Percentiles rank a stretch among this genome's conserved stretches.
Evolutionary conservation across 2,329 filamentous ascomycete species (phyloP).

Genomic region (Colletotrichum agaves): DNA sequence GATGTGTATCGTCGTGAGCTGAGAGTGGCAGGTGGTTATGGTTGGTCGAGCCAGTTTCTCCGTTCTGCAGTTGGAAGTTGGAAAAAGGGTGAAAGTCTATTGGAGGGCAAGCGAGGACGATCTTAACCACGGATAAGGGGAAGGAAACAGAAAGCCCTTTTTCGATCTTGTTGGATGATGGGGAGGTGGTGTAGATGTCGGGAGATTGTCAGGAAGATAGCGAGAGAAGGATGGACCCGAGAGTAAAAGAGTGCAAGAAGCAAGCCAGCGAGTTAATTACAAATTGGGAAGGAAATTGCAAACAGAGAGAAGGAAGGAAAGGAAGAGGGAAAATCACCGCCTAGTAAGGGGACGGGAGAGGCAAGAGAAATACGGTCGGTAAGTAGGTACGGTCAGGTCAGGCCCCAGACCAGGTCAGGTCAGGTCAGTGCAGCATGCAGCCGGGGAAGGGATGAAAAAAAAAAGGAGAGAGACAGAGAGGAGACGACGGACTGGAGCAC

Average conservation of each 20-base stretch:
- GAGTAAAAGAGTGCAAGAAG: conserved; percentile 19
- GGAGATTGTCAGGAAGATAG: conserved; percentile 22
- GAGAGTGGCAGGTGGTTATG: neutral
- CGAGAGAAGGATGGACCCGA: conserved; percentile 15
- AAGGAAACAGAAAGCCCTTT: neutral
- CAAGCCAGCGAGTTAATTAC: conserved; percentile 32
- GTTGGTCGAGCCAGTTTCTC: conserved; percentile 6
- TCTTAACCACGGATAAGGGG: neutral
- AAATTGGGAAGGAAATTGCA: conserved; percentile 37
- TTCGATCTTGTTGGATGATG: neutral
- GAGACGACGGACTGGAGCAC: conserved; percentile 29
- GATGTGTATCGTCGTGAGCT: conserved; percentile 1
- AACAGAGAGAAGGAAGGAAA: conserved; percentile 32
- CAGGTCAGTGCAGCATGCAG: conserved; percentile 36
- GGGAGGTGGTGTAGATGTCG: neutral
- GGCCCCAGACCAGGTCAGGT: conserved; percentile 31
- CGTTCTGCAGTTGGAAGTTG: conserved; percentile 1
- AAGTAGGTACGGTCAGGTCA: conserved; percentile 31
- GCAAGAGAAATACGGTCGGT: conserved; percentile 38
- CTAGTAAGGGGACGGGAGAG: conserved; percentile 34
- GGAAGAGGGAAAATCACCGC: conserved; percentile 11
- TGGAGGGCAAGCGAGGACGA: conserved; percentile 31
- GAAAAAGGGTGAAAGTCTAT: conserved; percentile 35
- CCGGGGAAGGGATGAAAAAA: conserved; percentile 34
- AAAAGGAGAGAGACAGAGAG: conserved; percentile 15